Evolutionary conservation across 176 grass and related monocot species (phyloP), one percentile per base, ranked within the genome.

Genomic region (Zoysia pacifica): DNA sequence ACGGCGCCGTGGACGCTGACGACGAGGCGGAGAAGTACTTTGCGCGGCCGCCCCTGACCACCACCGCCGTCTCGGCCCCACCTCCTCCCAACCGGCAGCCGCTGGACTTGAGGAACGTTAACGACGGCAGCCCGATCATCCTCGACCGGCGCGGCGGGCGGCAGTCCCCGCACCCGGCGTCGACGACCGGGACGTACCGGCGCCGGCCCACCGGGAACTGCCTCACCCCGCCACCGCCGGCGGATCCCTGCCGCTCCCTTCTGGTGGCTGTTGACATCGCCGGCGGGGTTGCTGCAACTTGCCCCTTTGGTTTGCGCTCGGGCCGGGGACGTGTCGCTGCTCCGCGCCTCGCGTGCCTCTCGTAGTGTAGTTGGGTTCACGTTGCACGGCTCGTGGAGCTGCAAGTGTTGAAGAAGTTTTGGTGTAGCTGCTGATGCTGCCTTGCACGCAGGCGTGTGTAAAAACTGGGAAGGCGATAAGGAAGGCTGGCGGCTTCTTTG

Each of bases 151-250:
- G 87, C 44, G 82, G 87, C 28, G 28, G 28, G 28, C 28, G 28
- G 10, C 87, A 82, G 87, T 82, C 85, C 7, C 87, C 82, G 82
- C 87, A 89, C 59, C 82, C 87, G 4, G 78, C 13, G 78, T 89
- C 87, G 2, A 89, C 87, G 6, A 89, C 78, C 4, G 82, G 66
- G 59, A 81, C 82, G 82, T 85, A 83, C 0, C 87, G 82, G 77
- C 70, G 70, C 47, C 73, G 73, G 2, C 77, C 72, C 18, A 85
- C 87, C 19, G 74, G 87, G 28, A 86, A 86, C 77, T 89, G 78
- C 78, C 59, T 60, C 5, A 36, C 52, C 1, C 48, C 61, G 3
- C 46, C n/a, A 2, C 64, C 56, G 0, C 28, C 28, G 28, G 28
- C 28, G 28, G 28, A 28, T 28, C 85, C 36, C 28, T 65, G 65